Conservation (phyloP, 116 monocot genomes). For the Trichopus zeylanicus region DNA sequence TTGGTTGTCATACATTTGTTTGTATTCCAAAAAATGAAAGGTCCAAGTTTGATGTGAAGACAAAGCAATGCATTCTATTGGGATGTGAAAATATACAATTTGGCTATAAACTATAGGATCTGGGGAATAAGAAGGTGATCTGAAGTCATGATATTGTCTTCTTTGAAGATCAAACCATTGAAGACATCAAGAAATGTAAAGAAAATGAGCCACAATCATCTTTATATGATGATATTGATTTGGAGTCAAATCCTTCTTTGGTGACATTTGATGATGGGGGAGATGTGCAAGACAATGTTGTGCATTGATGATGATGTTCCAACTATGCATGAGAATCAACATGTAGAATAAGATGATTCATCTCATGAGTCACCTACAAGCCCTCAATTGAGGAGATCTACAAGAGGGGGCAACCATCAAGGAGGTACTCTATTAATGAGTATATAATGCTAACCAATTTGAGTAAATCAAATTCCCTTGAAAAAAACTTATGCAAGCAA, state of each 20-base stretch:
- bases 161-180: constrained; percentile 8
- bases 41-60: constrained; percentile 7
- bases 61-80: constrained; percentile 3
- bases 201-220: background rate
- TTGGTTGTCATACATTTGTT: constrained; percentile 4
- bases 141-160: constrained; percentile 10
- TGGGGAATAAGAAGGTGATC: background rate
- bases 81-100: constrained; percentile 3
- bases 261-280: background rate
- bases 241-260: constrained; percentile 3
- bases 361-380: background rate
- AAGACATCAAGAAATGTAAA: constrained; percentile 1
- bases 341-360: background rate
- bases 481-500: background rate
- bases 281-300: background rate
- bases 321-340: background rate
- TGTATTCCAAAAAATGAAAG: constrained; percentile 9
- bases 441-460: constrained; percentile 6
- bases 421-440: constrained; percentile 1
- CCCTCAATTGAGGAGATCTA: constrained; percentile 5
- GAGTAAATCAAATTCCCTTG: too few relatives aligned
- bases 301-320: background rate
- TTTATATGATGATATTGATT: background rate
- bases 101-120: constrained; percentile 6
- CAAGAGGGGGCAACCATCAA: constrained; percentile 5